Evolutionary conservation across 345 rosid species (phyloP).

Genomic region (Linum lewisii): DNA sequence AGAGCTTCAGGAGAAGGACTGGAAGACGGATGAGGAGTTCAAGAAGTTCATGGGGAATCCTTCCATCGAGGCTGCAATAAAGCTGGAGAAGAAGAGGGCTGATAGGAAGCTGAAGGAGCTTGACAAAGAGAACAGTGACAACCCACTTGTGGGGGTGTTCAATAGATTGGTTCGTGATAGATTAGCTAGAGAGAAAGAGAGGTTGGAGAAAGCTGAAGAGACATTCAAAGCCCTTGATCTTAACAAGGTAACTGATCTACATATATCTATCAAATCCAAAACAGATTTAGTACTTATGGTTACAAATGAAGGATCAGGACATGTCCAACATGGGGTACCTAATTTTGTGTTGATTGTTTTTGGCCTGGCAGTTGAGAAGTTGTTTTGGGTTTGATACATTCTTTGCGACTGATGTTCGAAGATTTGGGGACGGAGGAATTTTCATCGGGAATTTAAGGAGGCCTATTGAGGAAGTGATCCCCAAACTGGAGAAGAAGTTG

Average conservation of each 20-base stretch:
- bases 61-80: slow-evolving; percentile 87
- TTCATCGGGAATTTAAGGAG: slow-evolving; percentile 74
- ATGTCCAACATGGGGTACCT: not conserved
- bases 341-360: slow-evolving; percentile 8
- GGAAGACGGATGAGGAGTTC: slow-evolving; percentile 93
- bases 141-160: slow-evolving; percentile 45
- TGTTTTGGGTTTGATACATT: slow-evolving; percentile 86
- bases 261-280: too few species aligned
- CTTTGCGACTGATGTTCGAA: slow-evolving; percentile 80
- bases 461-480: slow-evolving; percentile 75
- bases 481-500: slow-evolving; percentile 67
- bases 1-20: slow-evolving; percentile 68
- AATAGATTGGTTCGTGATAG: slow-evolving; percentile 50
- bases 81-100: slow-evolving; percentile 93
- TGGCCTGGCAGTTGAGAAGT: slow-evolving; percentile 57
- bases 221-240: slow-evolving; percentile 85
- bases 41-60: slow-evolving; percentile 95
- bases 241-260: slow-evolving; percentile 46
- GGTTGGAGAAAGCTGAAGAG: slow-evolving; percentile 79
- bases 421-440: slow-evolving; percentile 96
- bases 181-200: slow-evolving; percentile 63
- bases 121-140: slow-evolving; percentile 43
- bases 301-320: not conserved
- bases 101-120: slow-evolving; percentile 84
- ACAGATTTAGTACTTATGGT: not conserved